Evolutionary conservation across 23 red algal species (phyloP).

Genomic region (Gracilaria vermiculophylla): DNA sequence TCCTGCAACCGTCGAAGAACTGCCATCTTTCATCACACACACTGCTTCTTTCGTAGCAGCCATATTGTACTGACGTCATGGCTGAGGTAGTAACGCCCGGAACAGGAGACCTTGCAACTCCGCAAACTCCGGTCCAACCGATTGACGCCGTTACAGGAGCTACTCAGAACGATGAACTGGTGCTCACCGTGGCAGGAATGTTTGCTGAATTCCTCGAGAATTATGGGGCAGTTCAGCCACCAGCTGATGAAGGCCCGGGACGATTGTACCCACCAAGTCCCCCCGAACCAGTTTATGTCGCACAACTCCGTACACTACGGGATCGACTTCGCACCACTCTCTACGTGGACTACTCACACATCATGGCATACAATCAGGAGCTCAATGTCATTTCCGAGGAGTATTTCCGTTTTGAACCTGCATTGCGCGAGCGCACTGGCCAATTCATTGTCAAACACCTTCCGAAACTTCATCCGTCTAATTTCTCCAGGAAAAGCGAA

Average conservation of each 20-base stretch:
- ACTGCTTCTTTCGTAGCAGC: neutral
- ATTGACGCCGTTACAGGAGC: neutral
- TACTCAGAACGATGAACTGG: slow-evolving; percentile 72
- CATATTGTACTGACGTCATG: neutral
- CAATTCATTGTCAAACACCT: slow-evolving; percentile 80
- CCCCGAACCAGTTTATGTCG: slow-evolving; percentile 71
- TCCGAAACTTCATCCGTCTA: slow-evolving; percentile 25
- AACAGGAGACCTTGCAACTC: slow-evolving; percentile 32
- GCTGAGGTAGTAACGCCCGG: slow-evolving; percentile 30
- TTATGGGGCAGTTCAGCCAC: slow-evolving; percentile 32
- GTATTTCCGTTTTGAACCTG: slow-evolving; percentile 93
- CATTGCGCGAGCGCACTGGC: slow-evolving; percentile 55
- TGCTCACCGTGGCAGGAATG: slow-evolving; percentile 60
- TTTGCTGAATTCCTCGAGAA: slow-evolving; percentile 92
- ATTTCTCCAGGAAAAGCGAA: neutral
- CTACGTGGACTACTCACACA: slow-evolving; percentile 86
- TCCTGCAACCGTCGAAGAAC: neutral
- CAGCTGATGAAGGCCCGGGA: slow-evolving; percentile 10
- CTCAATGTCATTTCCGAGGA: slow-evolving; percentile 81
- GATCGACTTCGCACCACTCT: slow-evolving; percentile 80
- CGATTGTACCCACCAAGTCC: neutral
- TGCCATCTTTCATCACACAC: neutral
- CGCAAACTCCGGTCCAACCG: slow-evolving; percentile 32
- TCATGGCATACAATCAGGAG: slow-evolving; percentile 73
- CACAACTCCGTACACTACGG: slow-evolving; percentile 69